Evolutionary conservation across 2,329 filamentous ascomycete species (phyloP), one percentile per base, ranked within the genome.

Genomic region (Sclerotiophoma versabilis): DNA sequence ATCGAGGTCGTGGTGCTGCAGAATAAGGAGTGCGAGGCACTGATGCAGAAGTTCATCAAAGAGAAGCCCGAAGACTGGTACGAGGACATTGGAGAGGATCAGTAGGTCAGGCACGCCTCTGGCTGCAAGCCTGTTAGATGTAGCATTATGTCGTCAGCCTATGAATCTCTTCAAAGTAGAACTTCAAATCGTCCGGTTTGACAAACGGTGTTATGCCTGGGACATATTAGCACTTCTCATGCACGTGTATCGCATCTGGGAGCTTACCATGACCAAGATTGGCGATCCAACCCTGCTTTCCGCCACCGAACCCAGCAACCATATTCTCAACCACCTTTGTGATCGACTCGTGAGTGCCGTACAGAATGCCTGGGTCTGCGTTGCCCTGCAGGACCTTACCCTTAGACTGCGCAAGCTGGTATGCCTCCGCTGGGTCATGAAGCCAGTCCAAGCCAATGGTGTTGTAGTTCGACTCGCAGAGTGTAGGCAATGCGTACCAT

Each of bases 361-460:
- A 99, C 41, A 99, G 77, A 19, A 96, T 86, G 30, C 95, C 95
- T 0, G 95, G 95, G 71, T 99, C 95, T 19, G 95, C 93, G 73
- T 99, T 99, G 43, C 95, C 95, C 76, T 99, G 95, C 58, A 99
- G 81, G 0, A 92, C 90, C 83, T 75, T 96, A 80, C 71, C 91
- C 83, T 68, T 89, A 85, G 67, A 75, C 54, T 77, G 76, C 29
- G 93, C 90, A 63, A 92, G 85, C 71, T 87, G 87, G 66, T 91
- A 88, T 10, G 95, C 93, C 64, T 95, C 87, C 2, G 88, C 88
- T 10, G 95, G 90, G 67, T 95, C 92, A 68, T 97, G 90, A 41
- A 96, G 82, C 95, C 95, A 99, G 77, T 99, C 95, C 62, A 99
- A 81, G 5, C 95, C 92, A 51, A 99, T 90, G 30, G 97, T 92